Evolutionary conservation across 352 stramenopile species (phyloP).

Genomic region (Sclerospora graminicola): DNA sequence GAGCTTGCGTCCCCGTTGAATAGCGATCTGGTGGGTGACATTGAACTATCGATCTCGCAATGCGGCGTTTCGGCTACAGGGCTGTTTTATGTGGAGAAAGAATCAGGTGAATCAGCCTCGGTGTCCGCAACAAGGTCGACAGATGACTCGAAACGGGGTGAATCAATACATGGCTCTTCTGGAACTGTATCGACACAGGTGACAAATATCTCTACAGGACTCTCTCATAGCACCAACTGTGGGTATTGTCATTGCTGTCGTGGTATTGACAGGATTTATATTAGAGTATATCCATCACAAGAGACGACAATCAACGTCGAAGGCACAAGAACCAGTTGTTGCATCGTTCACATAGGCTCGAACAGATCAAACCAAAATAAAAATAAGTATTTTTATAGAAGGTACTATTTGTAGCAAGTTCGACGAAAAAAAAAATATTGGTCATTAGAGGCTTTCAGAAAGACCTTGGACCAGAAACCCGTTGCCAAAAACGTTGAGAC

Average conservation of each 20-base stretch:
- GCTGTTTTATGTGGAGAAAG: constrained; percentile 10
- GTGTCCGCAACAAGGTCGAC: constrained; percentile 8
- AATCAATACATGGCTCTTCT: constrained; percentile 5
- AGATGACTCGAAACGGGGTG: constrained; percentile 4
- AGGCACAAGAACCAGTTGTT: constrained; percentile 11
- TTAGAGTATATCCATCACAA: constrained; percentile 71
- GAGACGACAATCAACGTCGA: constrained; percentile 26
- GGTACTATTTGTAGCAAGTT: no score
- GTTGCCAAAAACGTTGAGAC: no score
- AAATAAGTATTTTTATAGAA: no score
- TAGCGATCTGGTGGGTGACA: constrained; percentile 17
- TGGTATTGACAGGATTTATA: constrained; percentile 54
- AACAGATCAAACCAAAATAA: constrained; percentile 3
- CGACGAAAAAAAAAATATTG: no score
- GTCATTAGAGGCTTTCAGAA: no score
- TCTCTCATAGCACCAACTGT: constrained; percentile 61
- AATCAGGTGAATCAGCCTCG: constrained; percentile 12
- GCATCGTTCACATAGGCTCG: constrained; percentile 14
- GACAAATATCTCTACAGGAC: constrained; percentile 30
- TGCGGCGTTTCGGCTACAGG: constrained; percentile 24
- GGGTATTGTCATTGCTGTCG: constrained; percentile 50
- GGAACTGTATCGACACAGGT: constrained; percentile 41
- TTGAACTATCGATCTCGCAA: constrained; percentile 36
- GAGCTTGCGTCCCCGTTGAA: constrained; percentile 25
- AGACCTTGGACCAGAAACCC: no score